Base-by-base conservation (phyloP, 2,329 filamentous ascomycete genomes). In the Penicillium sp. region DNA sequence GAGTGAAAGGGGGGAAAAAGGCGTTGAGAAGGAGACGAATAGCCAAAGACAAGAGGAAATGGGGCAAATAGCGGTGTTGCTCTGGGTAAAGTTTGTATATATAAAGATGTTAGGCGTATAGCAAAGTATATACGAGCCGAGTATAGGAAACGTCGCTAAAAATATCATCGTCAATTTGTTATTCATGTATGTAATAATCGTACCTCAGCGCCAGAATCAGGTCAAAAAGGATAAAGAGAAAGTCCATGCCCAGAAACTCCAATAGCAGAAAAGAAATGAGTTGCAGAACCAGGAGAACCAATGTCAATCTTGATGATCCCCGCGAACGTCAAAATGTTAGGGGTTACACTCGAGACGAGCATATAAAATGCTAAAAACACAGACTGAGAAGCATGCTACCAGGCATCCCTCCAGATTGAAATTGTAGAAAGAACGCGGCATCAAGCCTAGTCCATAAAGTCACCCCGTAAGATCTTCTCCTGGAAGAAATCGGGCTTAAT, bases 381-480 rank as follows among this genome's bases (percentile, higher is more conserved):
- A 51, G 5, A 31, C 25, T n/a, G 20, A 24, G 33, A 50, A 43
- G 18, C 29, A 25, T 43, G 41, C 33, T 23, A 13, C 12, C 10
- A 4, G 25, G 15, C 33, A 46, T 24, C 24, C 20, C 27, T 39
- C 33, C 29, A 18, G 27, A 44, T 20, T 33, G 20, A 18, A 28
- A 35, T 6, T 9, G 7, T 9, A 28, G 27, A 42, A 18, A 48
- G 27, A 47, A 29, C 6, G 7, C 23, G 4, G 6, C 15, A 3
- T 15, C 15, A 7, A 28, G 15, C 15, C 59, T 78, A 95, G 66
- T 96, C 91, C 90, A 97, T 96, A 65, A 98, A 97, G 66, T 98
- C 93, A 40, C 92, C 93, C 75, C 95, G 93, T 59, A 98, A 80
- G 63, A 98, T 97, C 59, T 95, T 84, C 79, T 98, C 93, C 72